Evolutionary conservation across 208 protist species (phyloP).

Genomic region (Crithidia acanthocephali): DNA sequence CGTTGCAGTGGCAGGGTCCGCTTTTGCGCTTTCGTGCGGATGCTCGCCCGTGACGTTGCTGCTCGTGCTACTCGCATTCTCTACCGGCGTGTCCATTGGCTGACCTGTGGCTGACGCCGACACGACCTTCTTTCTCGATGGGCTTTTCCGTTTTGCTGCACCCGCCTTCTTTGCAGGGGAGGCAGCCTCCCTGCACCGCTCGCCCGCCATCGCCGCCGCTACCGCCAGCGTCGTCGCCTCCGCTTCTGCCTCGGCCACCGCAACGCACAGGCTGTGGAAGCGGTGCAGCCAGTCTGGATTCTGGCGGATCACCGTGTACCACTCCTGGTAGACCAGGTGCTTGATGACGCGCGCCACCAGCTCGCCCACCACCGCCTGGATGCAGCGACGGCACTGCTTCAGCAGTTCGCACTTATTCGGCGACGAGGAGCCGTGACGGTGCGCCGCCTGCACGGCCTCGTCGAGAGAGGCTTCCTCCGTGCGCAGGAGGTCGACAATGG

Average conservation of each 20-base stretch:
- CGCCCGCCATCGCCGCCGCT: neutral
- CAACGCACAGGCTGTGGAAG: conserved; percentile 27
- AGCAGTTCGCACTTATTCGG: conserved; percentile 43
- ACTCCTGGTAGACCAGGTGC: conserved; percentile 45
- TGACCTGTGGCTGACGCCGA: too few species aligned
- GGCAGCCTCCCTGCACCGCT: neutral
- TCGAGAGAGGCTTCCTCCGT: conserved; percentile 46
- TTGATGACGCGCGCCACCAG: conserved; percentile 49
- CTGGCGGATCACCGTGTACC: conserved; percentile 33
- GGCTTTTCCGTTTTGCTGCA: neutral
- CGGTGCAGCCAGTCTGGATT: conserved; percentile 38
- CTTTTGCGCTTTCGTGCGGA: too few species aligned
- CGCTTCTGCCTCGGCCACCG: conserved; percentile 15
- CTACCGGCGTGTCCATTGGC: too few species aligned
- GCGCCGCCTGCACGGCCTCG: conserved; percentile 34
- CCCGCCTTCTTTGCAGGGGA: neutral
- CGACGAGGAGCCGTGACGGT: conserved; percentile 38
- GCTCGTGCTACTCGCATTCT: too few species aligned
- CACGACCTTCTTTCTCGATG: neutral
- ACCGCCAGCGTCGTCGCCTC: neutral
- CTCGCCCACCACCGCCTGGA: conserved; percentile 49
- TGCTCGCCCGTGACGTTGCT: too few species aligned
- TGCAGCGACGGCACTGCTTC: conserved; percentile 45
- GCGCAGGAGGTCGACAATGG: conserved; percentile 46
- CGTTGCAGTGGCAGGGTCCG: neutral